Conservation (phyloP, 306 rosid species). For the Ochetophila trinervis region DNA sequence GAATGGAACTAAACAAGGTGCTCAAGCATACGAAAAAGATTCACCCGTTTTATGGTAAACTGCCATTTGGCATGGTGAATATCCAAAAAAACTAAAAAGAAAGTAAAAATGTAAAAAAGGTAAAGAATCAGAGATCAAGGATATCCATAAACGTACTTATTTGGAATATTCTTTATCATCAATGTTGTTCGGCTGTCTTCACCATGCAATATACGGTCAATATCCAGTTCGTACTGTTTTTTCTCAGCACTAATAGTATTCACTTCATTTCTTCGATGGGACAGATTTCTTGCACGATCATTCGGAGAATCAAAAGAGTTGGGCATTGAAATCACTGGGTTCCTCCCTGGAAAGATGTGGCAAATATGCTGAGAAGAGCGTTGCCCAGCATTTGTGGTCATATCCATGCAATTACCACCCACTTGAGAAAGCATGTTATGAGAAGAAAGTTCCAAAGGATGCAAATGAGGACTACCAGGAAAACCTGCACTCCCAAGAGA, state of each 20-base stretch:
- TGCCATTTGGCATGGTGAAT: too few species aligned
- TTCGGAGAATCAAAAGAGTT: slow-evolving; percentile 37
- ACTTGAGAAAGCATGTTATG: slow-evolving; percentile 31
- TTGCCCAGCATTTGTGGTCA: slow-evolving; percentile 33
- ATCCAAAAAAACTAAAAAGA: neutral
- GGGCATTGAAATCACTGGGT: slow-evolving; percentile 33
- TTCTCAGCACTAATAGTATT: slow-evolving; percentile 33
- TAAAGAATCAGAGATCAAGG: slow-evolving; percentile 25
- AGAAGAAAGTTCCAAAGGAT: slow-evolving; percentile 34
- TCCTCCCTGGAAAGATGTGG: slow-evolving; percentile 41
- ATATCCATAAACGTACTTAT: slow-evolving; percentile 47
- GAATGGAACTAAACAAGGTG: too few species aligned
- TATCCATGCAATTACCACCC: slow-evolving; percentile 37
- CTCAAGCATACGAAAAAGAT: too few species aligned
- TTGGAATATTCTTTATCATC: slow-evolving; percentile 47
- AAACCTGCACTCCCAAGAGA: slow-evolving; percentile 40
- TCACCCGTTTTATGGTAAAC: too few species aligned
- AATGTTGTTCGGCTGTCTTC: slow-evolving; percentile 42
- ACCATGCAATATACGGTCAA: slow-evolving; percentile 40
- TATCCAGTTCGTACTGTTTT: slow-evolving; percentile 42
- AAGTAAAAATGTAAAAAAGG: too few species aligned
- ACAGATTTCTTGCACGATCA: slow-evolving; percentile 35
- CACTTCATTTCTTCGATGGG: slow-evolving; percentile 42
- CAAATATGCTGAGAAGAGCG: slow-evolving; percentile 42
- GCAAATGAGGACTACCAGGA: slow-evolving; percentile 29